phyloP scores from a whole-genome alignment of 1,284 basidiomycete genomes.

The Ustilago xerochloae region DNA sequence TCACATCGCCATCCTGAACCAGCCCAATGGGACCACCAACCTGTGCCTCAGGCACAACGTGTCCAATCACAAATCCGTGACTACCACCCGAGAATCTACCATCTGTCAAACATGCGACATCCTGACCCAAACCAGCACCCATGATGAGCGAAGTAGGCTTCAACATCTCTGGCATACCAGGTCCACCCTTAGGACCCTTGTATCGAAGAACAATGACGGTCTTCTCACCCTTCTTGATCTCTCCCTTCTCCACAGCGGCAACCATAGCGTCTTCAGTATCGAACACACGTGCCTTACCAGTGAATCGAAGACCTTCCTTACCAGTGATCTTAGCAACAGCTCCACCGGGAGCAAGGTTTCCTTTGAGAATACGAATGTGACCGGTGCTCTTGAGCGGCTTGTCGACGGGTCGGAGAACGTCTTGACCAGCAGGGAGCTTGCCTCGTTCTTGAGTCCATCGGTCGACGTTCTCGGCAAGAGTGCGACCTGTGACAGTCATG shows the following conservation, averaged over 20 bases:
- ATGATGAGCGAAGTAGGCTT: conserved; percentile 71
- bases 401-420: conserved; percentile 60
- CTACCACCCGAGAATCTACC: conserved; percentile 91
- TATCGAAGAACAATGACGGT: conserved; percentile 66
- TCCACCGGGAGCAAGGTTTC: conserved; percentile 66
- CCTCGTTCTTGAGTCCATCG: conserved; percentile 76
- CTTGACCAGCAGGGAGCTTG: conserved; percentile 59
- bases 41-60: conserved; percentile 91
- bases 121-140: conserved; percentile 89
- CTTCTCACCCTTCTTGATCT: conserved; percentile 67
- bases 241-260: conserved; percentile 60
- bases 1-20: conserved; percentile 85
- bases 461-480: conserved; percentile 65
- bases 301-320: conserved; percentile 66
- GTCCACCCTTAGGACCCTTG: conserved; percentile 73
- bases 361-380: conserved; percentile 66
- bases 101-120: conserved; percentile 93
- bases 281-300: conserved; percentile 66
- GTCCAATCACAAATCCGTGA: conserved; percentile 83
- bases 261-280: conserved; percentile 67
- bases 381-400: conserved; percentile 65
- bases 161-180: conserved; percentile 96
- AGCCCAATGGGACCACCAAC: conserved; percentile 90
- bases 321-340: conserved; percentile 68
- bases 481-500: conserved; percentile 65